These are phyloP conservation scores for Carex kokanica DNA, from an alignment of 176 grass and related monocot species.

Conservation along the genomic window DNA sequence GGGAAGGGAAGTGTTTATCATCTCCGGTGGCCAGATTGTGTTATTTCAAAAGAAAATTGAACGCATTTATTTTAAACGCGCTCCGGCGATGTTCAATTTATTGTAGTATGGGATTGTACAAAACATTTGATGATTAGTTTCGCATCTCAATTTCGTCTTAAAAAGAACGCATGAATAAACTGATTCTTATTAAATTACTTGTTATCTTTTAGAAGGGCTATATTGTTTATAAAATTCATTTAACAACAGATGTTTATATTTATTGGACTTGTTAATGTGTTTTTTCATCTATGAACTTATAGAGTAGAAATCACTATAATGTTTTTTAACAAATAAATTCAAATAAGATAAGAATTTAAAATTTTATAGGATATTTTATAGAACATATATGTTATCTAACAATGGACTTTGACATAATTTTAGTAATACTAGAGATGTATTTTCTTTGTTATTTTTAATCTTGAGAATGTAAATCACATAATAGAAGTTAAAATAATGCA, in stretches of 20 bases:
- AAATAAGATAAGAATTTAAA: too few relatives aligned
- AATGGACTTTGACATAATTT: too few relatives aligned
- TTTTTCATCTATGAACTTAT: too few relatives aligned
- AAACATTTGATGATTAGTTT: slow-evolving; percentile 19
- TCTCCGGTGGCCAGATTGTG: background rate
- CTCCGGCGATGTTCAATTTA: slow-evolving; percentile 2
- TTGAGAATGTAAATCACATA: too few relatives aligned
- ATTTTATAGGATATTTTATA: too few relatives aligned
- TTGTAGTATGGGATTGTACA: slow-evolving; percentile 7
- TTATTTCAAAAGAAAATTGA: background rate
- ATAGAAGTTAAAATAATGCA: too few relatives aligned
- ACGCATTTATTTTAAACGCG: background rate
- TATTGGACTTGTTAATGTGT: background rate
- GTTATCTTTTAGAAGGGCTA: background rate
- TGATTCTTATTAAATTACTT: background rate
- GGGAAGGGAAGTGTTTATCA: background rate
- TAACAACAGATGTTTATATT: background rate
- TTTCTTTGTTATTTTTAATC: too few relatives aligned
- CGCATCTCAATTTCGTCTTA: background rate
- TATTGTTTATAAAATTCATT: background rate
- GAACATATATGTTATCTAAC: too few relatives aligned
- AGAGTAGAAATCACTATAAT: too few relatives aligned
- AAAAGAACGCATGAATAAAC: background rate
- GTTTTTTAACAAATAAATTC: too few relatives aligned
- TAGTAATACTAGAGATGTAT: too few relatives aligned